Evolutionary conservation across 331 rosid genomes (phyloP), one percentile per base, ranked within the genome.

Genomic region (Pyracantha coccinea): DNA sequence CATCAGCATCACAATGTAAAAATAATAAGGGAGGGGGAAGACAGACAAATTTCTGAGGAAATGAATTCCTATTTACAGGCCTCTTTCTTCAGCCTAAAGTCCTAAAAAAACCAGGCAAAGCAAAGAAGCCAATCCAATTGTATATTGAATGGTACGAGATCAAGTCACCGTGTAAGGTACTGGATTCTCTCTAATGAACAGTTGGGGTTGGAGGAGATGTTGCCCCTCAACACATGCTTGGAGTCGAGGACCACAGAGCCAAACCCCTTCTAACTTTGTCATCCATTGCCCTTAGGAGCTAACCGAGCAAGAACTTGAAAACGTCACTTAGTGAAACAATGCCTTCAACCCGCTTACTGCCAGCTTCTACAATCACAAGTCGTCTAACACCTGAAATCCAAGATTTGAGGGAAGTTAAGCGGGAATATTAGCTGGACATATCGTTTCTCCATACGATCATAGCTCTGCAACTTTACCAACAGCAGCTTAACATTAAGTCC

Each of bases 301-400:
- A 95, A 81, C 89, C 90, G 69, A 95, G 90, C 76, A 95, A 85
- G 87, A 90, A 89, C 88, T 90, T 92, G 86, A 95, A 90, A 77
- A 95, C 67, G 86, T 95, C 99, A 50, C 89, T 83, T 80, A 95
- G 79, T 20, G 99, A 84, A 81, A 95, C 78, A 38, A 95, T 83
- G 82, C 99, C 99, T 85, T 92, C 97, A 25, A 95, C 94, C 0
- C 97, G 92, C 88, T 92, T 95, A 85, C 98, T 92, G 64, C 99
- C 99, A 31, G 99, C 99, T 85, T 95, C 99, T 80, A 95, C 99
- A 24, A 95, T 87, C 13, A 92, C 86, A 50, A 95, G 90, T 79
- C 99, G 90, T 75, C 99, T 81, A 44, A 95, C 90, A 61, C 98
- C 99, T 95, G 89, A 70, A 75, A 77, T 77, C 27, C 79, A 81